phyloP scores from a whole-genome alignment of 1,139 yeast genomes.

The Fermentozyma sake region DNA sequence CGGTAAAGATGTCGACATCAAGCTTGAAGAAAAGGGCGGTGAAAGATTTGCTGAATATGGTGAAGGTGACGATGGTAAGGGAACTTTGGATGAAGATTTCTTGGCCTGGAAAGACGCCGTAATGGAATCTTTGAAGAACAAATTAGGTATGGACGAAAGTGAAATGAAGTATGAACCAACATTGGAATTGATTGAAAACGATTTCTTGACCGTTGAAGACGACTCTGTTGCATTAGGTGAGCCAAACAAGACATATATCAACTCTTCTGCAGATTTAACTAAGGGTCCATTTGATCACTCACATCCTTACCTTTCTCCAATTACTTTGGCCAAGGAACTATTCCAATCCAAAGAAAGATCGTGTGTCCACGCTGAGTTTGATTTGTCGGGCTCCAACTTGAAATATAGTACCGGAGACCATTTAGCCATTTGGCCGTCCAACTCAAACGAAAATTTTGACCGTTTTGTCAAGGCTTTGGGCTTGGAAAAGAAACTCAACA shows the following conservation, averaged over 20 bases:
- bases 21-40: constrained; percentile 64
- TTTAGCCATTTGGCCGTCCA: constrained; percentile 91
- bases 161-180: constrained; percentile 77
- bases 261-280: constrained; percentile 39
- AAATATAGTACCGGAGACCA: constrained; percentile 95
- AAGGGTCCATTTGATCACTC: constrained; percentile 80
- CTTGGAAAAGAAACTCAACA: constrained; percentile 47
- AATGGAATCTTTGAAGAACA: constrained; percentile 61
- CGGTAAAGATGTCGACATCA: constrained; percentile 53
- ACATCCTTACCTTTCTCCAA: constrained; percentile 80
- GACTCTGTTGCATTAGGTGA: constrained; percentile 72
- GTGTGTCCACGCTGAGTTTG: constrained; percentile 90
- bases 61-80: constrained; percentile 92
- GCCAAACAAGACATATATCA: constrained; percentile 61
- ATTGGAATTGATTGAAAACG: constrained; percentile 42
- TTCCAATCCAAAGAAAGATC: constrained; percentile 64
- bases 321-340: constrained; percentile 60
- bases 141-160: constrained; percentile 66
- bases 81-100: constrained; percentile 93
- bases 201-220: constrained; percentile 26
- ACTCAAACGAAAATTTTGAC: constrained; percentile 69
- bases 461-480: constrained; percentile 63
- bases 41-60: constrained; percentile 69
- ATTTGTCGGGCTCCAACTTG: constrained; percentile 67
- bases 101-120: constrained; percentile 85